Base-by-base conservation (phyloP, 1,139 yeast species). In the Geotrichum candidum region DNA sequence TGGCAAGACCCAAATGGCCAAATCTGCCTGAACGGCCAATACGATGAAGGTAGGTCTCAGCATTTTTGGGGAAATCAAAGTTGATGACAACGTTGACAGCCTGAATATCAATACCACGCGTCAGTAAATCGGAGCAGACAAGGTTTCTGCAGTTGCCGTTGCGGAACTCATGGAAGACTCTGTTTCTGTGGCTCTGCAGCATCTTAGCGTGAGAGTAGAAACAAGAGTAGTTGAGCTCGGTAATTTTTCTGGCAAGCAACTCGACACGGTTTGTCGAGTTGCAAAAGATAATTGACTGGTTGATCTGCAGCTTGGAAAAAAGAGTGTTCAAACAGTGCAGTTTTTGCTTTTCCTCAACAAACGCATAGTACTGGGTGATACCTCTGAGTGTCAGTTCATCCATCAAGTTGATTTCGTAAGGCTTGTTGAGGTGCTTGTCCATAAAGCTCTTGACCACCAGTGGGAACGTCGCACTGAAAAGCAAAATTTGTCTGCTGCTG, bases 1-100 rank as follows among this genome's bases (percentile, higher is more conserved):
- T 92, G 53, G 99, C 99, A 74, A 94, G 83, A 81, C 99, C 99
- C 73, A 92, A 84, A 76, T 95, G 99, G 68, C 99, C 99, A 74
- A 91, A 94, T 82, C 99, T 88, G 69, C 99, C 99, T 2, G 97
- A 91, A 81, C 99, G 92, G 81, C 99, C 98, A 72, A 94, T 95
- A 83, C 99, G 89, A 78, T 94, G 99, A 70, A 94, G 83, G 76
- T 94, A 94, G 53, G 98, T 94, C 77, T 94, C 99, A 11, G 98
- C 97, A 63, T 90, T 91, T 76, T 94, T 94, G 65, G 99, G 99
- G 86, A 94, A 94, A 77, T 94, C 99, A 76, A 94, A 95, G 78
- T 94, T 94, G 71, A 94, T 90, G 62, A 94, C 99, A 57, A 94
- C 99, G 73, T 95, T 95, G 67, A 94, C 99, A 13, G 98, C 98